Evolutionary conservation across 495 filamentous ascomycete genomes (phyloP).

Genomic region (Massariosphaeria phaeospora): DNA sequence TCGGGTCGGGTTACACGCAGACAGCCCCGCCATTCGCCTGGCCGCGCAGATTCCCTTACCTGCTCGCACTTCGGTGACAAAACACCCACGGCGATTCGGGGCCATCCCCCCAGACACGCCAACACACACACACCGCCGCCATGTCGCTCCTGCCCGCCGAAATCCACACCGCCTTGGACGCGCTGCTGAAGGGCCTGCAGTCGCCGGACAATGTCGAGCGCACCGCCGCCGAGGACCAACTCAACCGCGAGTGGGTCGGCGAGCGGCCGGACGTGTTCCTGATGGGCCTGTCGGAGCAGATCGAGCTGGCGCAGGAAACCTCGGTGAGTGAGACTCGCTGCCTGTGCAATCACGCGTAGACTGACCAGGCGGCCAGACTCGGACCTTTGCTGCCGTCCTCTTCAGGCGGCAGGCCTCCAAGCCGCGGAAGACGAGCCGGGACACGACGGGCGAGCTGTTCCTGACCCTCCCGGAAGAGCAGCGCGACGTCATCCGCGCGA

Average conservation of each 20-base stretch:
- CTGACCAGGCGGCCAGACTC: conserved; percentile 51
- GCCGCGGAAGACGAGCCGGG: conserved; percentile 68
- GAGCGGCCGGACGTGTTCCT: conserved; percentile 76
- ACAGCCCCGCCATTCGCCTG: not conserved
- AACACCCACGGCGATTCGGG: conserved; percentile 1
- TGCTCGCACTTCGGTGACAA: conserved; percentile 6
- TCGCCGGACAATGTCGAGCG: conserved; percentile 85
- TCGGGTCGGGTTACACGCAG: not conserved
- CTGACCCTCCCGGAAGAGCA: conserved; percentile 66
- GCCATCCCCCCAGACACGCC: conserved; percentile 7
- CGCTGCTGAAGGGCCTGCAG: conserved; percentile 79
- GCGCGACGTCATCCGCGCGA: conserved; percentile 69
- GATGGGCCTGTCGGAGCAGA: conserved; percentile 91
- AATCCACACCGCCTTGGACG: conserved; percentile 71
- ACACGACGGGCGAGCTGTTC: conserved; percentile 75
- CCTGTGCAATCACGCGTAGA: not conserved
- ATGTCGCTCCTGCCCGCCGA: conserved; percentile 86
- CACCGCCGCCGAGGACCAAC: conserved; percentile 77
- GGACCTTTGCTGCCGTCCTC: conserved; percentile 87
- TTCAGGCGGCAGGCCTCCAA: conserved; percentile 91
- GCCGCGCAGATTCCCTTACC: conserved; percentile 5
- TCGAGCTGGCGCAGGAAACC: conserved; percentile 63
- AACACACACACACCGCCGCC: not conserved
- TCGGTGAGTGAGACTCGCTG: conserved; percentile 11
- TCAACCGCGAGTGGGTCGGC: conserved; percentile 83